A percentile compares a stretch with the other conserved stretches of the same genome.
Evolutionary conservation across 495 filamentous ascomycete species (phyloP).

Genomic region (Pseudotulostoma volvatum): DNA sequence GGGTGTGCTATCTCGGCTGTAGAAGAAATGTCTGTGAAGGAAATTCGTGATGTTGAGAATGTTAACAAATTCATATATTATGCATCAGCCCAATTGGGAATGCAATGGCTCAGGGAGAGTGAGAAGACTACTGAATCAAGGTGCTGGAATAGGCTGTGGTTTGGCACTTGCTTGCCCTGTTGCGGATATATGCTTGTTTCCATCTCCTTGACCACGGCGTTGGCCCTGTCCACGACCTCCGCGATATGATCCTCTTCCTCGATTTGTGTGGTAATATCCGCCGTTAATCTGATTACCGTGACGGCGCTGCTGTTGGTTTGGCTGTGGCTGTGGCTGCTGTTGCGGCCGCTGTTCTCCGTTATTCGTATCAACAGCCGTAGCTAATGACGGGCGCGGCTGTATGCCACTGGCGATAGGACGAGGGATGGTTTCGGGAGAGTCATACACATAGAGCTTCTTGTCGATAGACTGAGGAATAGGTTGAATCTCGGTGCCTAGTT

Average conservation of each 20-base stretch:
- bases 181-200: slow-evolving; percentile 14
- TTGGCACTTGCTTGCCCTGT: slow-evolving; percentile 18
- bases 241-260: slow-evolving; percentile 26
- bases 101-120: slow-evolving; percentile 1
- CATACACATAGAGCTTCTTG: slow-evolving; percentile 96
- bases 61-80: too few species aligned
- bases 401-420: slow-evolving; percentile 45
- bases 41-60: too few species aligned
- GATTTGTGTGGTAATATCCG: slow-evolving; percentile 21
- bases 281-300: slow-evolving; percentile 21
- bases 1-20: too few species aligned
- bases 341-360: slow-evolving; percentile 17
- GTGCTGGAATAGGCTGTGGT: slow-evolving; percentile 19
- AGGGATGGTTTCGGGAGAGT: slow-evolving; percentile 87
- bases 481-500: slow-evolving; percentile 92
- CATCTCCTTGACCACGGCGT: slow-evolving; percentile 24
- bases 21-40: slow-evolving; percentile 1
- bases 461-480: slow-evolving; percentile 88
- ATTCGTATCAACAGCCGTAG: slow-evolving; percentile 9
- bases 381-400: slow-evolving; percentile 14
- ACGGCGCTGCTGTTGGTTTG: slow-evolving; percentile 24
- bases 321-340: slow-evolving; percentile 3
- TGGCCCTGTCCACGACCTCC: slow-evolving; percentile 30
- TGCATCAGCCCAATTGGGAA: too few species aligned
- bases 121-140: slow-evolving; percentile 5